These are phyloP conservation scores for Mikania micrantha DNA, from an alignment of 129 eudicot genomes.

Conservation along the genomic window DNA sequence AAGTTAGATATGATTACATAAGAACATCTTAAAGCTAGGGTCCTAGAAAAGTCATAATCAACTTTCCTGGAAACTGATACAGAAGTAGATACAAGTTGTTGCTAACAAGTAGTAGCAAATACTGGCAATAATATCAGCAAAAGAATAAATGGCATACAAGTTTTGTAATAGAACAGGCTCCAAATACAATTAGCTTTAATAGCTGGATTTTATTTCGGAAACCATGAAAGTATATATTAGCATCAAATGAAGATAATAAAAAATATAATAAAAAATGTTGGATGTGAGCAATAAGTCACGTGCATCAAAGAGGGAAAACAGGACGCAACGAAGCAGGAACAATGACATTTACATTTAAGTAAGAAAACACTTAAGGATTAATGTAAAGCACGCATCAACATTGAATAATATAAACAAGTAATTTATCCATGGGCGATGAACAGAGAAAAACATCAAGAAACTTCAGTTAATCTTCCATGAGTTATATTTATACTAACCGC, in stretches of 20 bases:
- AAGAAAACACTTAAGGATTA: not conserved
- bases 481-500: constrained; percentile 52
- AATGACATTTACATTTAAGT: constrained; percentile 2
- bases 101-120: constrained; percentile 7
- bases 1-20: constrained; percentile 9
- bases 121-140: too few species aligned
- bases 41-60: not conserved
- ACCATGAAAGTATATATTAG: not conserved
- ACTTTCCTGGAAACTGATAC: not conserved
- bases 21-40: not conserved
- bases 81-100: constrained; percentile 1
- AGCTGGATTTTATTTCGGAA: not conserved
- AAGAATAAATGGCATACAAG: too few species aligned
- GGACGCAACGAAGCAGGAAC: not conserved
- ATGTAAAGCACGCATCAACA: constrained; percentile 2
- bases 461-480: not conserved
- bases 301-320: not conserved
- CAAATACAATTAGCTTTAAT: not conserved
- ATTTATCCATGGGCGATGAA: not conserved
- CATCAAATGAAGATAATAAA: not conserved
- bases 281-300: constrained; percentile 5
- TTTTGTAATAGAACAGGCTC: constrained; percentile 2
- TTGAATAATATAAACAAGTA: not conserved
- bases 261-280: not conserved
- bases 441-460: constrained; percentile 1